These are phyloP conservation scores for Bipolaris gigantea DNA, from an alignment of 2,329 filamentous ascomycete genomes.

Conservation along the genomic window DNA sequence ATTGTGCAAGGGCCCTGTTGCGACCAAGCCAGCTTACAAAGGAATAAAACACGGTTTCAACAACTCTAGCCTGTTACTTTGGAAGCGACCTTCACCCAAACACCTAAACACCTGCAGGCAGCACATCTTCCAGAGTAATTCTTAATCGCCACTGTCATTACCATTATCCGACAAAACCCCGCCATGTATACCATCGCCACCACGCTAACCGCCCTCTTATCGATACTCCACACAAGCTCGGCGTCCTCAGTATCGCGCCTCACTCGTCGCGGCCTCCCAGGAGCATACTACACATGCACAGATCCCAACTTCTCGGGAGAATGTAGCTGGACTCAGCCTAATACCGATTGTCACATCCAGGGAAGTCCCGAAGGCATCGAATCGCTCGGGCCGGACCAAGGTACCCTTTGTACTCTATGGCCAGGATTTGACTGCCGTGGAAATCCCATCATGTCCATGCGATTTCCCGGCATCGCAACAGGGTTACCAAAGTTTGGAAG, in stretches of 20 bases:
- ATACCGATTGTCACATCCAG: slow-evolving; percentile 28
- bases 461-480: slow-evolving; percentile 29
- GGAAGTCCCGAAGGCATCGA: slow-evolving; percentile 25
- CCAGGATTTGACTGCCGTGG: slow-evolving; percentile 27
- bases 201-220: slow-evolving; percentile 13
- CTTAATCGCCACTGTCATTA: slow-evolving; percentile 5
- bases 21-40: slow-evolving; percentile 2
- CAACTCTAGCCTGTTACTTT: background rate
- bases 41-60: background rate
- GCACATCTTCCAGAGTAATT: slow-evolving; percentile 3
- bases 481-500: slow-evolving; percentile 27
- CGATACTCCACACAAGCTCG: slow-evolving; percentile 9
- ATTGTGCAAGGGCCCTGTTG: background rate
- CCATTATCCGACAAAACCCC: background rate
- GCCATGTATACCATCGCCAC: slow-evolving; percentile 5
- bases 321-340: slow-evolving; percentile 35
- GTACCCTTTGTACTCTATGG: slow-evolving; percentile 34
- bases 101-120: slow-evolving; percentile 6
- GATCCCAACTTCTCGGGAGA: slow-evolving; percentile 29
- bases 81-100: slow-evolving; percentile 1
- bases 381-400: slow-evolving; percentile 40
- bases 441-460: slow-evolving; percentile 18
- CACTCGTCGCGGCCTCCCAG: slow-evolving; percentile 37
- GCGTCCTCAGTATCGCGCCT: slow-evolving; percentile 10
- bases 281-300: slow-evolving; percentile 40